These are phyloP conservation scores for Tricladium varicosporioides DNA, from an alignment of 2,329 filamentous ascomycete genomes.

Conservation along the genomic window DNA sequence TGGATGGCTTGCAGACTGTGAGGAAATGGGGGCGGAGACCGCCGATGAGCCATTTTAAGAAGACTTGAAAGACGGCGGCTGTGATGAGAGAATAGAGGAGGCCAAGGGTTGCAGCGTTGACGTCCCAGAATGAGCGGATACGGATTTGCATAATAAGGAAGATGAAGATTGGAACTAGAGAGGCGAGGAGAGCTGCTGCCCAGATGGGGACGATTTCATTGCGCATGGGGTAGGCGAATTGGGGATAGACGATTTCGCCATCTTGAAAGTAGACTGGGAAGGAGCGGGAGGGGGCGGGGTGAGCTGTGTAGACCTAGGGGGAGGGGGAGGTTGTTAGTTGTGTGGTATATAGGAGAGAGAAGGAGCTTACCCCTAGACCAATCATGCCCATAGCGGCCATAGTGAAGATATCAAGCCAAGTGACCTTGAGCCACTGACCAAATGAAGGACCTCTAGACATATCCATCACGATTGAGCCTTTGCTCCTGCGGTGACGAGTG, in stretches of 20 bases:
- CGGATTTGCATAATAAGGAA: constrained; percentile 67
- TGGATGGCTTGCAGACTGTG: constrained; percentile 62
- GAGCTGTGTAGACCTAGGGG: constrained; percentile 57
- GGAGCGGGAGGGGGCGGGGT: constrained; percentile 65
- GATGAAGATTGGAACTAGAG: constrained; percentile 62
- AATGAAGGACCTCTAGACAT: constrained; percentile 57
- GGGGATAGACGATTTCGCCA: constrained; percentile 65
- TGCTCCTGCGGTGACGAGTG: constrained; percentile 10
- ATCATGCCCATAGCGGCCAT: constrained; percentile 65
- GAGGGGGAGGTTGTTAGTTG: constrained; percentile 4
- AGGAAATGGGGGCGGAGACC: constrained; percentile 72
- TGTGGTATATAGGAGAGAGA: background rate
- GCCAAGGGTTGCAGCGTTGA: constrained; percentile 69
- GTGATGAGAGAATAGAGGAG: constrained; percentile 68
- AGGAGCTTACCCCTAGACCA: constrained; percentile 58
- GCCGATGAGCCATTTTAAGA: constrained; percentile 73
- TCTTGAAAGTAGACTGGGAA: constrained; percentile 67
- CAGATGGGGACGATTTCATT: constrained; percentile 71
- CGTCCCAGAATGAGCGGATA: constrained; percentile 65
- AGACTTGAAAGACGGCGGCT: constrained; percentile 74
- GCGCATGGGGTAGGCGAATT: constrained; percentile 69
- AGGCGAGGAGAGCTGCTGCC: constrained; percentile 64
- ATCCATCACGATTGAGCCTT: constrained; percentile 26
- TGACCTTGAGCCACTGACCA: constrained; percentile 67
- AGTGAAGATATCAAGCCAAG: constrained; percentile 65